A percentile compares a stretch with the other conserved stretches of the same genome.
phyloP scores from a whole-genome alignment of 2,329 filamentous ascomycete species.

The Basipetospora chlamydospora region DNA sequence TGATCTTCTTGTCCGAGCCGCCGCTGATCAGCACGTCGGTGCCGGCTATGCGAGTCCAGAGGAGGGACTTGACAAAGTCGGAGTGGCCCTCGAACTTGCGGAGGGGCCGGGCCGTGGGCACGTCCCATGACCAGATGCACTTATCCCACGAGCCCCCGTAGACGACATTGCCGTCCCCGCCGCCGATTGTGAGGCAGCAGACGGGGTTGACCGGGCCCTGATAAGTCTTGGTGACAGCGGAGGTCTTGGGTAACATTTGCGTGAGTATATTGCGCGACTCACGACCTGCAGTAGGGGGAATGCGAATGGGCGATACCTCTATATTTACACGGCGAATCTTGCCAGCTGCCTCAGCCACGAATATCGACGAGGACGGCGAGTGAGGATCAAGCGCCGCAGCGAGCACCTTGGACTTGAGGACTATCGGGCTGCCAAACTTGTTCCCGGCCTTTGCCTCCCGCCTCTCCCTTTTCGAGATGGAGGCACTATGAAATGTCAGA shows the following conservation, averaged over 20 bases:
- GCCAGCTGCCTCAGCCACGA: constrained; percentile 79
- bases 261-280: background rate
- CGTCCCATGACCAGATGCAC: constrained; percentile 72
- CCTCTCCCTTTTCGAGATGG: constrained; percentile 34
- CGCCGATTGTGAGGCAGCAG: constrained; percentile 57
- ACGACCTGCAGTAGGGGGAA: background rate
- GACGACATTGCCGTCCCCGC: constrained; percentile 39
- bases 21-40: constrained; percentile 57
- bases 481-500: constrained; percentile 24
- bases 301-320: too few relatives aligned
- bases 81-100: constrained; percentile 59
- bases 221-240: constrained; percentile 30
- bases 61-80: constrained; percentile 81
- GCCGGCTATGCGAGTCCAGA: constrained; percentile 44
- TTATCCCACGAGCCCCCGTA: constrained; percentile 96
- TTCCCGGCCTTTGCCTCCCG: constrained; percentile 61
- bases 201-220: constrained; percentile 67
- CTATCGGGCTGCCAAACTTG: constrained; percentile 67
- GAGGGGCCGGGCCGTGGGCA: constrained; percentile 37
- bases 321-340: constrained; percentile 59
- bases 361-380: constrained; percentile 43
- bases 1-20: constrained; percentile 62
- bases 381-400: constrained; percentile 55
- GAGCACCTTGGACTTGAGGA: constrained; percentile 73
- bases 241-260: constrained; percentile 2